These are phyloP conservation scores for Pyronema domesticum DNA, from an alignment of 495 filamentous ascomycete genomes.

Conservation along the genomic window DNA sequence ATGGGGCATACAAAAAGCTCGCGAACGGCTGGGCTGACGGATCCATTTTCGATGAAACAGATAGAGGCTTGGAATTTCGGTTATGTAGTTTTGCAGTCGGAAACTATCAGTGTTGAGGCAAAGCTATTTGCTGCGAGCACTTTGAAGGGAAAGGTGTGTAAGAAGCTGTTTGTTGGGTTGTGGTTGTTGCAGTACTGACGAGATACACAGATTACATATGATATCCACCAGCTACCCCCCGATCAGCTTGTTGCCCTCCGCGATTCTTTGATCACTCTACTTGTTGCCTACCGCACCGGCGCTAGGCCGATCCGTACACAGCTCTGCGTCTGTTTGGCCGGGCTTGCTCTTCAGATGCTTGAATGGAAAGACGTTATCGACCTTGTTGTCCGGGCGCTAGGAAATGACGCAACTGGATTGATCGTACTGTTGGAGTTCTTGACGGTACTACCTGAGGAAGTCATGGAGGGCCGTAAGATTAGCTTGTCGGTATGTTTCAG, in stretches of 20 bases:
- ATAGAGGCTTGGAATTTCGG: slow-evolving; percentile 79
- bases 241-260: slow-evolving; percentile 57
- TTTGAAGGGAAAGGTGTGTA: slow-evolving; percentile 82
- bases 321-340: slow-evolving; percentile 83
- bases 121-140: slow-evolving; percentile 95
- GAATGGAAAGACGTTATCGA: slow-evolving; percentile 87
- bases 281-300: slow-evolving; percentile 60
- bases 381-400: slow-evolving; percentile 59
- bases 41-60: slow-evolving; percentile 30
- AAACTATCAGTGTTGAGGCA: slow-evolving; percentile 53
- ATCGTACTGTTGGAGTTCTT: slow-evolving; percentile 88
- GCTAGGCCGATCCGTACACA: slow-evolving; percentile 86
- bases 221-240: slow-evolving; percentile 68
- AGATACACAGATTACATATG: slow-evolving; percentile 51
- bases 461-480: slow-evolving; percentile 97
- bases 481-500: slow-evolving; percentile 72
- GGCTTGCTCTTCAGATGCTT: slow-evolving; percentile 87
- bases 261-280: slow-evolving; percentile 59
- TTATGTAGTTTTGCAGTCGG: slow-evolving; percentile 63
- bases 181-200: not conserved
- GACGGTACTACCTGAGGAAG: slow-evolving; percentile 91
- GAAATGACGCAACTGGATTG: slow-evolving; percentile 53
- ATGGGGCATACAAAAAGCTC: not conserved
- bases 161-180: not conserved
- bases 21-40: slow-evolving; percentile 17